A percentile compares a stretch with the other conserved stretches of the same genome.
Conservation (phyloP, 2,329 filamentous ascomycete genomes). For the Penicillium sp. region DNA sequence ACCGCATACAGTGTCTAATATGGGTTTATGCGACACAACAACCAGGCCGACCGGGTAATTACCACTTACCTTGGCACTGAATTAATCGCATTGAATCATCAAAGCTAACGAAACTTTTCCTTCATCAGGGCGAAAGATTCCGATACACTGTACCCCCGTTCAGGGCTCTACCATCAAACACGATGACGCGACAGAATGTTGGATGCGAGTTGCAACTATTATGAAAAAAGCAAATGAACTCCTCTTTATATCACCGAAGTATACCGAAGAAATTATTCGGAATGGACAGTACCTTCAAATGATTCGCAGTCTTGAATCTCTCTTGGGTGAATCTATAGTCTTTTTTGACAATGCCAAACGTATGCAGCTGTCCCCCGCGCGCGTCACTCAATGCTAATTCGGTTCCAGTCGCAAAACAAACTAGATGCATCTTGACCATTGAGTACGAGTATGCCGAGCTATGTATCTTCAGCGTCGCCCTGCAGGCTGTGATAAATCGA, state of each 20-base stretch:
- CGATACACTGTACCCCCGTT: background rate
- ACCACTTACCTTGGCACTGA: background rate
- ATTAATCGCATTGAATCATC: background rate
- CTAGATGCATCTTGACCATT: slow-evolving; percentile 74
- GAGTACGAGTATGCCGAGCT: slow-evolving; percentile 70
- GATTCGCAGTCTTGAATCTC: slow-evolving; percentile 73
- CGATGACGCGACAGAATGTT: slow-evolving; percentile 60
- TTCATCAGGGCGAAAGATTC: background rate
- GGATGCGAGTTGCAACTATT: slow-evolving; percentile 80
- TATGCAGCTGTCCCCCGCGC: background rate
- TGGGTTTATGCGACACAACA: slow-evolving; percentile 16
- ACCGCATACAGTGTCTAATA: slow-evolving; percentile 11
- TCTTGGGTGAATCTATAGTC: slow-evolving; percentile 71
- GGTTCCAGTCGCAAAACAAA: slow-evolving; percentile 48
- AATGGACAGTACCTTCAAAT: slow-evolving; percentile 74
- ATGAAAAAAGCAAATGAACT: slow-evolving; percentile 83
- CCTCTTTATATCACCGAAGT: slow-evolving; percentile 76
- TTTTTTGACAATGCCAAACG: slow-evolving; percentile 62
- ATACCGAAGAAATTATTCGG: slow-evolving; percentile 79
- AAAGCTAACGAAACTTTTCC: background rate
- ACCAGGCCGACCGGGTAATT: slow-evolving; percentile 12
- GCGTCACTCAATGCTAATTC: background rate
- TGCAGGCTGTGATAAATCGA: slow-evolving; percentile 84
- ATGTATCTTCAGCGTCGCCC: slow-evolving; percentile 81
- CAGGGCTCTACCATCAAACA: background rate